These are phyloP conservation scores for Plectosphaerella cucumerina DNA, from an alignment of 2,329 filamentous ascomycete genomes.

Conservation along the genomic window DNA sequence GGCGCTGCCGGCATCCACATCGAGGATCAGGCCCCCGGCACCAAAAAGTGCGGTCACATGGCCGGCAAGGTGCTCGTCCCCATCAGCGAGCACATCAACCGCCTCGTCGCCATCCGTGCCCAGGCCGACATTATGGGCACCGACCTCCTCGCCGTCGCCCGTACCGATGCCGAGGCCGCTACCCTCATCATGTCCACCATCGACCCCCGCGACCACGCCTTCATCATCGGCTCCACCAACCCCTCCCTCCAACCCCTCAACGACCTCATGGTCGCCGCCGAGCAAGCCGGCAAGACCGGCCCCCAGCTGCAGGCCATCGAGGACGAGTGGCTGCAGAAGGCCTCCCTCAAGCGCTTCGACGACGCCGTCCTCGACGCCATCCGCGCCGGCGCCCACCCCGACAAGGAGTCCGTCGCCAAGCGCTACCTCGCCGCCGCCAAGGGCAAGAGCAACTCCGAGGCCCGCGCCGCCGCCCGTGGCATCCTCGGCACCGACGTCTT, in stretches of 20 bases:
- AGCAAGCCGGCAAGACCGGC: constrained; percentile 76
- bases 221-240: constrained; percentile 89
- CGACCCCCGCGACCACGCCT: constrained; percentile 89
- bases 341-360: constrained; percentile 81
- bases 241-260: constrained; percentile 76
- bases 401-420: constrained; percentile 65
- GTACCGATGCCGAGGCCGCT: constrained; percentile 95
- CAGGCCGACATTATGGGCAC: constrained; percentile 98
- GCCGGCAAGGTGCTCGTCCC: constrained; percentile 97
- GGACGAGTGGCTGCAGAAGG: constrained; percentile 78
- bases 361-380: constrained; percentile 85
- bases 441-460: constrained; percentile 83
- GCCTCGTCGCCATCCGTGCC: constrained; percentile 90
- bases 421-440: constrained; percentile 65
- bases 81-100: constrained; percentile 97
- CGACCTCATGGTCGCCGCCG: constrained; percentile 86
- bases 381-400: constrained; percentile 58
- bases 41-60: constrained; percentile 99
- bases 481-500: constrained; percentile 76
- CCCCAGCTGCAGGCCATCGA: constrained; percentile 84
- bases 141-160: constrained; percentile 85
- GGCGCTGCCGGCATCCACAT: constrained; percentile 98
- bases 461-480: constrained; percentile 71
- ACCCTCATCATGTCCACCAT: constrained; percentile 97
- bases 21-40: constrained; percentile 95